These are phyloP conservation scores for Kluyveromyces dobzhanskii DNA, from an alignment of 805 yeast species.

Conservation along the genomic window DNA sequence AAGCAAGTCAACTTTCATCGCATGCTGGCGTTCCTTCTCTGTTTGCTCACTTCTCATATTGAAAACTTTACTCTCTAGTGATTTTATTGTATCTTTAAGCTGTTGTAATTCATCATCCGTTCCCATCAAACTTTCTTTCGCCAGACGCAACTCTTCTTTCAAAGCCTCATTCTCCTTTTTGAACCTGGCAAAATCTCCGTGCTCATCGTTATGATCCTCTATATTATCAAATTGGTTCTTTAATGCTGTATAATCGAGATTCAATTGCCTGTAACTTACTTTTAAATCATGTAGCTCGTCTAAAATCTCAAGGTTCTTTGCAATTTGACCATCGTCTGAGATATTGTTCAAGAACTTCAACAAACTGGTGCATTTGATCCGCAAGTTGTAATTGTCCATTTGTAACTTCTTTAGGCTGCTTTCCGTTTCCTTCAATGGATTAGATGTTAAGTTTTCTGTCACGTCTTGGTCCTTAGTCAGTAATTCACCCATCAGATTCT, in stretches of 20 bases:
- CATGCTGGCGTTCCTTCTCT: conserved; percentile 8
- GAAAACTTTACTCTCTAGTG: conserved; percentile 4
- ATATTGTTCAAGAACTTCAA: conserved; percentile 23
- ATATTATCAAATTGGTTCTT: conserved; percentile 11
- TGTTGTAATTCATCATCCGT: conserved; percentile 7
- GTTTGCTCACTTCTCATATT: conserved; percentile 4
- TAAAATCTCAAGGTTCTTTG: conserved; percentile 14
- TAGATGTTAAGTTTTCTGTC: conserved; percentile 12
- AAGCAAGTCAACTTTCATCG: conserved; percentile 6
- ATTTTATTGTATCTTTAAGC: conserved; percentile 9
- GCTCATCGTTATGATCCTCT: conserved; percentile 4
- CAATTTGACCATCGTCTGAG: conserved; percentile 20
- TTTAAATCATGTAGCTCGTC: conserved; percentile 20
- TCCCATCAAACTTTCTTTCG: conserved; percentile 5
- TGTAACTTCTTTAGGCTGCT: conserved; percentile 16
- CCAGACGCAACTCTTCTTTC: conserved; percentile 6
- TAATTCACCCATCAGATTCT: conserved; percentile 15
- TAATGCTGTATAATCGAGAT: conserved; percentile 11
- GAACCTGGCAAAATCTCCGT: conserved; percentile 1
- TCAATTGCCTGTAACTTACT: conserved; percentile 9
- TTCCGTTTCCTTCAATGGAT: conserved; percentile 28
- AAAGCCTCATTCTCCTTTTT: conserved; percentile 4
- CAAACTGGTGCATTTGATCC: conserved; percentile 23
- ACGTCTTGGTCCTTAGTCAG: conserved; percentile 12
- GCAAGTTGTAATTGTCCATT: conserved; percentile 22